Evolutionary conservation across 148 eudicot species (phyloP).

Genomic region (Suaeda aralocaspica): DNA sequence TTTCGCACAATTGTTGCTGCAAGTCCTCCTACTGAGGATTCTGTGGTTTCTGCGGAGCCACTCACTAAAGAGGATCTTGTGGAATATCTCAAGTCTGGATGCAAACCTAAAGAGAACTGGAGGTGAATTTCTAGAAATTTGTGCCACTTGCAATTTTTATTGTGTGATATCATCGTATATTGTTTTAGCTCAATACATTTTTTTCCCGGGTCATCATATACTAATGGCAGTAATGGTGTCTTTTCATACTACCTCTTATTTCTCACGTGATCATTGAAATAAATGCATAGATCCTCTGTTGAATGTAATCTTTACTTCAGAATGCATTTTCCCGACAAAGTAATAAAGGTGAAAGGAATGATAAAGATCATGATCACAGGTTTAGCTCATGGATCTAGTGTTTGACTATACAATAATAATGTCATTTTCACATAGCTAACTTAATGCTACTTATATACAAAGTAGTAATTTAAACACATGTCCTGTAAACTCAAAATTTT

Average conservation of each 20-base stretch:
- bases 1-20: constrained; percentile 58
- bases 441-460: neutral
- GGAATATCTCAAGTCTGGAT: constrained; percentile 84
- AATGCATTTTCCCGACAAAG: neutral
- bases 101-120: constrained; percentile 97
- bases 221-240: neutral
- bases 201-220: neutral
- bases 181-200: neutral
- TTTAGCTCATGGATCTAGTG: neutral
- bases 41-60: constrained; percentile 69
- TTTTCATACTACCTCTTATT: neutral
- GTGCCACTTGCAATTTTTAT: neutral
- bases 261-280: neutral
- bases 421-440: neutral
- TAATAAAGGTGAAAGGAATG: neutral
- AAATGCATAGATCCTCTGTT: neutral
- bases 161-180: neutral
- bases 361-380: neutral
- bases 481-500: too few relatives aligned
- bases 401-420: neutral
- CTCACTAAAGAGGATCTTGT: constrained; percentile 93
- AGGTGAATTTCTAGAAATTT: constrained; percentile 39
- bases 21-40: constrained; percentile 87
- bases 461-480: neutral
- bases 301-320: neutral